These are phyloP conservation scores for Ogataea parapolymorpha DNA, from an alignment of 805 yeast genomes.

Conservation along the genomic window DNA sequence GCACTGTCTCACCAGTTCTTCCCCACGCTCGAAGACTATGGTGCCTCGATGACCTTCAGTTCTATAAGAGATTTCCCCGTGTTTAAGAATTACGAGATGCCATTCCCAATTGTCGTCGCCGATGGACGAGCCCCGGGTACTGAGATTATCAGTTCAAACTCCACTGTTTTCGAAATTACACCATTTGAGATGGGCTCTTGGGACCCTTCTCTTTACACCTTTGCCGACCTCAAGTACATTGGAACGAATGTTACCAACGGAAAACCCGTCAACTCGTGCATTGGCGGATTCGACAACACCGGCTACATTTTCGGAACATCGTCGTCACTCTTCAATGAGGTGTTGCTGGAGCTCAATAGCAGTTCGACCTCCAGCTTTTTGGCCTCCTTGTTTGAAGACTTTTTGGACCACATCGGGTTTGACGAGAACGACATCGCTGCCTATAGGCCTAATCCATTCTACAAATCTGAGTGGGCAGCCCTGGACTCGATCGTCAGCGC, in stretches of 20 bases:
- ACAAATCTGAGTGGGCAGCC: slow-evolving; percentile 38
- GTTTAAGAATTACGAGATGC: slow-evolving; percentile 62
- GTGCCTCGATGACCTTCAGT: slow-evolving; percentile 59
- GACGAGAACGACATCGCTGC: slow-evolving; percentile 67
- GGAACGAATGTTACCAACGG: slow-evolving; percentile 70
- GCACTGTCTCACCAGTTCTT: slow-evolving; percentile 72
- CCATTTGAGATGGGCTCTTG: slow-evolving; percentile 83
- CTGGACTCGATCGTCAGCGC: slow-evolving; percentile 37
- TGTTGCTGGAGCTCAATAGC: slow-evolving; percentile 54
- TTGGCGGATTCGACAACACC: slow-evolving; percentile 72
- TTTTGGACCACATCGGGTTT: slow-evolving; percentile 40
- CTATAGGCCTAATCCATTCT: slow-evolving; percentile 71
- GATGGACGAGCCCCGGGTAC: slow-evolving; percentile 68
- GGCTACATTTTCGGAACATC: slow-evolving; percentile 84
- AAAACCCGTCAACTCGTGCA: slow-evolving; percentile 48
- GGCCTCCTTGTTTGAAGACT: slow-evolving; percentile 40
- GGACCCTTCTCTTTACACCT: slow-evolving; percentile 71
- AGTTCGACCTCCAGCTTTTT: slow-evolving; percentile 48
- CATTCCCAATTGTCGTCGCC: slow-evolving; percentile 64
- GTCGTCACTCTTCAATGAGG: slow-evolving; percentile 72
- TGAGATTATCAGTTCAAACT: slow-evolving; percentile 52
- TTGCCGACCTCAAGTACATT: slow-evolving; percentile 63
- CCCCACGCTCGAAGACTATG: slow-evolving; percentile 54
- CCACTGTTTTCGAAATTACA: slow-evolving; percentile 61
- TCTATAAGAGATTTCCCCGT: slow-evolving; percentile 58